Conservation (phyloP, 192 early-diverging fungal species). For the Funneliformis mosseae region DNA sequence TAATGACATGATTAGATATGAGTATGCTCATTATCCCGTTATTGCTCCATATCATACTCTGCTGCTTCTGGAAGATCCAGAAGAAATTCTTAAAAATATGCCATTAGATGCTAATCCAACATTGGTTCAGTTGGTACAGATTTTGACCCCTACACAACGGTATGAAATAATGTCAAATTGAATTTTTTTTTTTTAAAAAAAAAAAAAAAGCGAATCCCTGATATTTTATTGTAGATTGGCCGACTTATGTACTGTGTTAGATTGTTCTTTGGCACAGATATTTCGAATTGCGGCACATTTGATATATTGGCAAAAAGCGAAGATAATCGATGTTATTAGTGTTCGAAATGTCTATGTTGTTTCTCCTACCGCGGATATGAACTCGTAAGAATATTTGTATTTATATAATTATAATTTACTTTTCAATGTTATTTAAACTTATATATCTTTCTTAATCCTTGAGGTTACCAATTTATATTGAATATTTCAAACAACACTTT, state of each 20-base stretch:
- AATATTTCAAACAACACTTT: slow-evolving; percentile 28
- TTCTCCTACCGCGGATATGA: slow-evolving; percentile 62
- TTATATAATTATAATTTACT: background rate
- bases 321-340: slow-evolving; percentile 83
- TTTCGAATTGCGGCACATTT: slow-evolving; percentile 89
- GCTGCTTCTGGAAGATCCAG: slow-evolving; percentile 80
- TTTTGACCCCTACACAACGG: slow-evolving; percentile 82
- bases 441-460: slow-evolving; percentile 37
- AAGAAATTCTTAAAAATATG: slow-evolving; percentile 75
- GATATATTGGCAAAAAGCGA: slow-evolving; percentile 92
- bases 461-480: slow-evolving; percentile 37
- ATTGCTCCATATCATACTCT: slow-evolving; percentile 89
- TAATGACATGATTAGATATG: slow-evolving; percentile 48
- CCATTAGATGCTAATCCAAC: slow-evolving; percentile 83
- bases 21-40: slow-evolving; percentile 70
- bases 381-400: slow-evolving; percentile 46
- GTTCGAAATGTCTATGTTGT: slow-evolving; percentile 80
- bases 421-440: background rate
- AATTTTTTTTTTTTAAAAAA: background rate
- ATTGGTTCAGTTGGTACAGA: slow-evolving; percentile 86
- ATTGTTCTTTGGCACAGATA: slow-evolving; percentile 93
- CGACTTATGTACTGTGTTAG: slow-evolving; percentile 77
- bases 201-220: background rate
- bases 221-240: slow-evolving; percentile 59
- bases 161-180: slow-evolving; percentile 35